These are phyloP conservation scores for Metschnikowia gruessii DNA, from an alignment of 805 yeast genomes.

Conservation along the genomic window DNA sequence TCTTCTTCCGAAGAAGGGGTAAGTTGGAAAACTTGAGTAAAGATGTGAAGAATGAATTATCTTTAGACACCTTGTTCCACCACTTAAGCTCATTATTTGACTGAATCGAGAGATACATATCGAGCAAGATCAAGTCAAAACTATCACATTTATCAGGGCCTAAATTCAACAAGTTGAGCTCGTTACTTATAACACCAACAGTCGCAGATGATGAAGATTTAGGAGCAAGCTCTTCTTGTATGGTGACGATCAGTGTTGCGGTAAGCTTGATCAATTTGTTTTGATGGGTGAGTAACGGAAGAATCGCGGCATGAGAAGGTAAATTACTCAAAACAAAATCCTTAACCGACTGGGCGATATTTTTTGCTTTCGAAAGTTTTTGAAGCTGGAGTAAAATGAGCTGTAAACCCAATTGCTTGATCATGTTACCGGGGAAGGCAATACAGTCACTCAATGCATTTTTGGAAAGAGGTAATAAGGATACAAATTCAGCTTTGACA, in stretches of 20 bases:
- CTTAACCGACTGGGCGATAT: slow-evolving; percentile 25
- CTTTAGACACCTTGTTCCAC: slow-evolving; percentile 57
- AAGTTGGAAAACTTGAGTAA: slow-evolving; percentile 46
- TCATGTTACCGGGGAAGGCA: slow-evolving; percentile 40
- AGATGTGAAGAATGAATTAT: slow-evolving; percentile 64
- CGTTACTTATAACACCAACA: slow-evolving; percentile 8
- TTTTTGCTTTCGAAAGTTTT: slow-evolving; percentile 23
- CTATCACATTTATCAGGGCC: slow-evolving; percentile 37
- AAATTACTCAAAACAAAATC: slow-evolving; percentile 32
- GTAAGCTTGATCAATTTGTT: slow-evolving; percentile 48
- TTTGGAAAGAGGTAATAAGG: slow-evolving; percentile 65
- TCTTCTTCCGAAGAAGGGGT: slow-evolving; percentile 11
- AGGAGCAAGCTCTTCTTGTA: slow-evolving; percentile 25
- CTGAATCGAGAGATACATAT: slow-evolving; percentile 52
- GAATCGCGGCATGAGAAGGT: slow-evolving; percentile 43
- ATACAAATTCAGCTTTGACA: slow-evolving; percentile 45
- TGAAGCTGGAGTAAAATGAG: slow-evolving; percentile 58
- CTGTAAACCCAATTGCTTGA: slow-evolving; percentile 64
- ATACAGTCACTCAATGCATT: slow-evolving; percentile 57
- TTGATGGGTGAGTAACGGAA: slow-evolving; percentile 43
- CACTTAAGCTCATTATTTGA: slow-evolving; percentile 69
- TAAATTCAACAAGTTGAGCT: slow-evolving; percentile 5
- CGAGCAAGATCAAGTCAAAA: slow-evolving; percentile 56
- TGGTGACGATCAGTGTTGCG: slow-evolving; percentile 41
- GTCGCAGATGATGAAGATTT: slow-evolving; percentile 21